Percentiles rank a stretch among this genome's conserved stretches.
Evolutionary conservation across 164 flowering plant species (phyloP).

Genomic region (Cinnamomum chago): DNA sequence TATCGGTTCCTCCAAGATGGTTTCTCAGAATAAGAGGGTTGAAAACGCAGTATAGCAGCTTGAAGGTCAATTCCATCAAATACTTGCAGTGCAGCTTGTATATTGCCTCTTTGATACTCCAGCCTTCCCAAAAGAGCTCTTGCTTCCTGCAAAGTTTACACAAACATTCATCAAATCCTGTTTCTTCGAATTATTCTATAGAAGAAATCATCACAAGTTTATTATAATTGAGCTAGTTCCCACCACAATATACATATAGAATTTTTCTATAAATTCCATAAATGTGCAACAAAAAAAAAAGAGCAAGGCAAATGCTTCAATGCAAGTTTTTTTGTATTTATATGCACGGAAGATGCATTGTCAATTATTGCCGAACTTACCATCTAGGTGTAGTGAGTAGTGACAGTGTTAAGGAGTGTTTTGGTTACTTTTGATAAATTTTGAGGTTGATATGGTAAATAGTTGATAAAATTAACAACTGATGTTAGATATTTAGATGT

Average conservation of each 20-base stretch:
- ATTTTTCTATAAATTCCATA: neutral
- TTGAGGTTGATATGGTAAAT: no score
- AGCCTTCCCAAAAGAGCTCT: slow-evolving; percentile 95
- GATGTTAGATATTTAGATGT: no score
- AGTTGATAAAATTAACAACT: no score
- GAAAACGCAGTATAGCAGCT: slow-evolving; percentile 74
- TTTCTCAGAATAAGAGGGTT: slow-evolving; percentile 50
- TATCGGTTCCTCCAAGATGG: slow-evolving; percentile 48
- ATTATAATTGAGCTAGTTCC: neutral
- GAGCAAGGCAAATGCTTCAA: neutral
- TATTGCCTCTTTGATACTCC: slow-evolving; percentile 93
- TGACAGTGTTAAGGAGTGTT: no score
- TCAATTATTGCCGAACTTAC: no score
- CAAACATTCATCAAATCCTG: neutral
- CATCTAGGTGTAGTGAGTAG: no score
- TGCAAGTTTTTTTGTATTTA: neutral
- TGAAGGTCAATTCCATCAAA: slow-evolving; percentile 97
- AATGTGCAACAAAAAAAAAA: neutral
- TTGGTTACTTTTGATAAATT: no score
- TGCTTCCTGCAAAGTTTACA: slow-evolving; percentile 63
- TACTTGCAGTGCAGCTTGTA: slow-evolving; percentile 77
- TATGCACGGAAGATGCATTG: neutral
- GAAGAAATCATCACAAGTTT: neutral
- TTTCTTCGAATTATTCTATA: neutral
- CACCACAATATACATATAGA: neutral